Conservation (phyloP, 1,284 basidiomycete species). For the Melampsora americana region DNA sequence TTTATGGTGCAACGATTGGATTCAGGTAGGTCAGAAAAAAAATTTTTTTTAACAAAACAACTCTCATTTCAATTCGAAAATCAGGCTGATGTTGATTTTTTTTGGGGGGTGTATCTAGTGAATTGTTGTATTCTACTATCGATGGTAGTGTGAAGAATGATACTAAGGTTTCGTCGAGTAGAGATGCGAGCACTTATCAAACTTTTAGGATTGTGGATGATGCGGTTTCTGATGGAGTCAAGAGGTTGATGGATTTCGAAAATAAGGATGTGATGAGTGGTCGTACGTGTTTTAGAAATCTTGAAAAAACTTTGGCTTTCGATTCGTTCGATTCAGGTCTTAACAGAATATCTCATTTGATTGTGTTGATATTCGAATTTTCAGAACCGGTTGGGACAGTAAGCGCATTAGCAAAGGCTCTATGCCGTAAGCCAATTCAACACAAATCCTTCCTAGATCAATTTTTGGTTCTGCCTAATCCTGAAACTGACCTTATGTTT, state of each 20-base stretch:
- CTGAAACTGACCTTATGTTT: neutral
- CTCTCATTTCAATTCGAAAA: too few species aligned
- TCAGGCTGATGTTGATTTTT: too few species aligned
- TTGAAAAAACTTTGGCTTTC: conserved; percentile 47
- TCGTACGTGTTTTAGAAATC: conserved; percentile 42
- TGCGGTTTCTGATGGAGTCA: conserved; percentile 66
- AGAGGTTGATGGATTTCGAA: conserved; percentile 62
- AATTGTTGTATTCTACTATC: conserved; percentile 70
- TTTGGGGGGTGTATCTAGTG: conserved; percentile 56
- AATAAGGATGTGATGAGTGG: conserved; percentile 62
- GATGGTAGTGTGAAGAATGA: conserved; percentile 50
- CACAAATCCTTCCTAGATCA: neutral
- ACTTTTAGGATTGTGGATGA: conserved; percentile 66
- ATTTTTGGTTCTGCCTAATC: conserved; percentile 20
- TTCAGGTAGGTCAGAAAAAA: conserved; percentile 61
- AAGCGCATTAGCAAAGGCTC: conserved; percentile 77
- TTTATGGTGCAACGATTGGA: conserved; percentile 80
- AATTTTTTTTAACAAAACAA: too few species aligned
- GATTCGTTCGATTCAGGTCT: too few species aligned
- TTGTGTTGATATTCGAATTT: conserved; percentile 4
- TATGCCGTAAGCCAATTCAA: conserved; percentile 68
- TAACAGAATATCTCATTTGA: conserved; percentile 1
- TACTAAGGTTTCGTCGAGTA: conserved; percentile 47
- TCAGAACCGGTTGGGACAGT: conserved; percentile 67
- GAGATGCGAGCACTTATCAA: conserved; percentile 74